These are phyloP conservation scores for Pythium plurisporium DNA, from an alignment of 352 stramenopile genomes.

Conservation along the genomic window DNA sequence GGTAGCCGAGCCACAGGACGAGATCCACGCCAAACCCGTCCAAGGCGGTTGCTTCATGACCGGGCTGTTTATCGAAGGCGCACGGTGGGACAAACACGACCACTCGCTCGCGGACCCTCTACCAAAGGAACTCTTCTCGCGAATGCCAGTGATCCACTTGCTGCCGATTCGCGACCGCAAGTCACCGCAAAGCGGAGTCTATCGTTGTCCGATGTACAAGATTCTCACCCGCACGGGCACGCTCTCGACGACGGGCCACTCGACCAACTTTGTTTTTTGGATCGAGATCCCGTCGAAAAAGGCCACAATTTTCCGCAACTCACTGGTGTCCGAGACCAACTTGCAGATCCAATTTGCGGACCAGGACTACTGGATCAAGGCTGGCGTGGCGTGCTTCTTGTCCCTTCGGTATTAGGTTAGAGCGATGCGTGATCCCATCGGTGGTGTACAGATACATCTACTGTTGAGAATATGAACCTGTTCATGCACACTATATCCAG, in stretches of 20 bases:
- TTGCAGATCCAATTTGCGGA: constrained; percentile 87
- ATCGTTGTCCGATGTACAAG: constrained; percentile 95
- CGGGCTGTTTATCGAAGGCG: constrained; percentile 88
- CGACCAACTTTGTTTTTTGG: constrained; percentile 95
- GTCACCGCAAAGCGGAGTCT: constrained; percentile 77
- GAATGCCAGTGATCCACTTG: constrained; percentile 88
- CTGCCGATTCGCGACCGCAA: constrained; percentile 79
- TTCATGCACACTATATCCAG: background rate
- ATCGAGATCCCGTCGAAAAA: constrained; percentile 88
- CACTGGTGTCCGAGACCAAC: constrained; percentile 93
- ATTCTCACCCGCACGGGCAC: constrained; percentile 89
- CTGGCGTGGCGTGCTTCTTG: constrained; percentile 92
- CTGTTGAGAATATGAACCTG: background rate
- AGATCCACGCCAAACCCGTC: constrained; percentile 34
- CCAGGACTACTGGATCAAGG: constrained; percentile 95
- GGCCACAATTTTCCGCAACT: constrained; percentile 76
- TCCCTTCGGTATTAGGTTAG: constrained; percentile 87
- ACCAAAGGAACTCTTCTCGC: constrained; percentile 91
- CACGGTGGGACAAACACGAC: constrained; percentile 65
- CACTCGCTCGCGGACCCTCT: constrained; percentile 84
- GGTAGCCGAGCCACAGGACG: constrained; percentile 26
- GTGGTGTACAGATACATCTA: constrained; percentile 5
- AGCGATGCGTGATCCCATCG: background rate
- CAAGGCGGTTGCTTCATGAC: constrained; percentile 84
- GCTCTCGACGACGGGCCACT: constrained; percentile 89